phyloP scores from a whole-genome alignment of 805 yeast species.

The Huiozyma sinensis region DNA sequence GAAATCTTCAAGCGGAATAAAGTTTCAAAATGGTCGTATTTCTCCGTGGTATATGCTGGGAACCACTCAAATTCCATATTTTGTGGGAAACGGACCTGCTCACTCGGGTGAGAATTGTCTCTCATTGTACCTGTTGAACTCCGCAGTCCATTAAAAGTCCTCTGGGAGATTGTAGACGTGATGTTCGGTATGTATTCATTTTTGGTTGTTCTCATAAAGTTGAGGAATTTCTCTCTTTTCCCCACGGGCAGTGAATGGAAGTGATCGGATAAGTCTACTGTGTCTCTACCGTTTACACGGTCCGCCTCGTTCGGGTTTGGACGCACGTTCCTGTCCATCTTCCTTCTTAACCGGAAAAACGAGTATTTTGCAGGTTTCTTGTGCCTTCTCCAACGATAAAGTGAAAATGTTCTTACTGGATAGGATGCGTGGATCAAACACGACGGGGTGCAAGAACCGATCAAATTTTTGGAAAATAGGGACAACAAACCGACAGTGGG shows the following conservation, averaged over 20 bases:
- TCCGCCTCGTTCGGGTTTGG: too few species aligned
- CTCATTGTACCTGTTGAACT: neutral
- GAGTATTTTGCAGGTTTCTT: neutral
- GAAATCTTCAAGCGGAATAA: slow-evolving; percentile 62
- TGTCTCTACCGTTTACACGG: too few species aligned
- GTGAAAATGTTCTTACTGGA: neutral
- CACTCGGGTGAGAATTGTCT: neutral
- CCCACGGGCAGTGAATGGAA: neutral
- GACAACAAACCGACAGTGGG: slow-evolving; percentile 1
- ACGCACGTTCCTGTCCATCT: neutral
- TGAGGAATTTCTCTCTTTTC: slow-evolving; percentile 36
- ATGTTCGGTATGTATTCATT: slow-evolving; percentile 47
- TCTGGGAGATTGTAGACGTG: slow-evolving; percentile 37
- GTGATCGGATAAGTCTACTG: neutral
- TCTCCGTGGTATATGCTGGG: slow-evolving; percentile 41
- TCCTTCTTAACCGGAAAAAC: neutral
- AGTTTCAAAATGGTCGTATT: slow-evolving; percentile 33
- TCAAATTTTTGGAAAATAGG: neutral
- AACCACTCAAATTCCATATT: slow-evolving; percentile 53
- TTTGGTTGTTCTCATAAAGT: slow-evolving; percentile 44
- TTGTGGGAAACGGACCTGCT: slow-evolving; percentile 30
- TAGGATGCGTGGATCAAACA: neutral
- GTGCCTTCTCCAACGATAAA: neutral
- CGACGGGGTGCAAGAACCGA: neutral
- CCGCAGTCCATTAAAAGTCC: slow-evolving; percentile 26